phyloP scores from a whole-genome alignment of 345 rosid species.

The Brassica cretica region DNA sequence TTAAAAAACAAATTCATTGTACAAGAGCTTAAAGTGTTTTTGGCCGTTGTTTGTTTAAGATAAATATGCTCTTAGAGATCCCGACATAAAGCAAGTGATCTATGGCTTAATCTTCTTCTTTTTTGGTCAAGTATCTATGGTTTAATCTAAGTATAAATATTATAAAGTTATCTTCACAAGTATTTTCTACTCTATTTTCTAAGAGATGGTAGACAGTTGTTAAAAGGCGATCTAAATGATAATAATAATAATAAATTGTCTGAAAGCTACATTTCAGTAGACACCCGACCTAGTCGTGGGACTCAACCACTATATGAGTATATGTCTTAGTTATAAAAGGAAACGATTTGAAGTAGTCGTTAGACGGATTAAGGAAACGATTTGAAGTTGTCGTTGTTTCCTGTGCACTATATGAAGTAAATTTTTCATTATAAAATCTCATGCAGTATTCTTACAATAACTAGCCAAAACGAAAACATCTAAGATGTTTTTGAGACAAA shows the following conservation, averaged over 20 bases:
- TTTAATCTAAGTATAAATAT: not conserved
- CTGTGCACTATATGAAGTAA: too few relatives aligned
- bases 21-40: too few relatives aligned
- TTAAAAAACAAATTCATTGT: too few relatives aligned
- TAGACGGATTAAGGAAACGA: not conserved
- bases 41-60: too few relatives aligned
- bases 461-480: not conserved
- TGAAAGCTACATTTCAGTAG: not conserved
- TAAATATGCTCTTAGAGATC: not conserved
- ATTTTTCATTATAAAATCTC: too few relatives aligned
- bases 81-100: not conserved
- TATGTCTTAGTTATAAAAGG: not conserved
- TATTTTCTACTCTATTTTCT: too few relatives aligned
- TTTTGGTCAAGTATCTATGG: not conserved
- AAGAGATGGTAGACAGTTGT: not conserved
- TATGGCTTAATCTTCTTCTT: not conserved
- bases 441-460: not conserved
- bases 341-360: not conserved
- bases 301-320: not conserved
- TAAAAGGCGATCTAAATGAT: not conserved
- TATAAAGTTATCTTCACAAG: not conserved
- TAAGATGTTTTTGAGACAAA: not conserved
- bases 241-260: not conserved
- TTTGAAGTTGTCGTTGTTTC: too few relatives aligned
- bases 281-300: not conserved